phyloP scores from a whole-genome alignment of 2,329 filamentous ascomycete genomes.

The Claviceps capensis region DNA sequence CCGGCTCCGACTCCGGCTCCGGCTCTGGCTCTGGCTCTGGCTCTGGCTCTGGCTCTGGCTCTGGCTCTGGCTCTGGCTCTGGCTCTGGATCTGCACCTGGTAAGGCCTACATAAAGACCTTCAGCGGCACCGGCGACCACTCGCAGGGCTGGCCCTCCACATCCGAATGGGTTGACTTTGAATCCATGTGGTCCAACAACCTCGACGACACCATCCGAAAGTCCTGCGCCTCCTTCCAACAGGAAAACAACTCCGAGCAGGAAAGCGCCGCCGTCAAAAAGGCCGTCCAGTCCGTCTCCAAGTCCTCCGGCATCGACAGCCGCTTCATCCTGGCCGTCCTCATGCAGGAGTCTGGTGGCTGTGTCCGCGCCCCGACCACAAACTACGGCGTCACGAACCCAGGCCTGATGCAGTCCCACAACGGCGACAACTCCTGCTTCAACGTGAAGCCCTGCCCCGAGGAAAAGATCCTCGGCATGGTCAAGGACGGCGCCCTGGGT shows the following conservation, averaged over 20 bases:
- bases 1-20: too few species aligned
- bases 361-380: conserved; percentile 26
- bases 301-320: conserved; percentile 18
- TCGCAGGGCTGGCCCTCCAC: conserved; percentile 16
- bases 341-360: conserved; percentile 31
- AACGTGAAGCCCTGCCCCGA: conserved; percentile 14
- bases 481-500: conserved; percentile 27
- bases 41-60: too few species aligned
- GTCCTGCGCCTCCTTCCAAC: conserved; percentile 7
- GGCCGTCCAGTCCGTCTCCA: conserved; percentile 20
- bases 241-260: conserved; percentile 9
- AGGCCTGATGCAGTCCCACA: conserved; percentile 26
- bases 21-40: too few species aligned
- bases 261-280: conserved; percentile 16
- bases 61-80: too few species aligned
- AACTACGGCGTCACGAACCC: conserved; percentile 28
- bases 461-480: conserved; percentile 16
- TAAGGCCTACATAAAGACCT: background rate
- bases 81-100: background rate
- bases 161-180: conserved; percentile 16
- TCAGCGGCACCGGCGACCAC: background rate
- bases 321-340: conserved; percentile 29
- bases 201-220: conserved; percentile 3
- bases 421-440: conserved; percentile 21
- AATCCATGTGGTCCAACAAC: conserved; percentile 14